Base-by-base conservation (phyloP, 2,329 filamentous ascomycete genomes). In the Gaeumannomyces sp. region DNA sequence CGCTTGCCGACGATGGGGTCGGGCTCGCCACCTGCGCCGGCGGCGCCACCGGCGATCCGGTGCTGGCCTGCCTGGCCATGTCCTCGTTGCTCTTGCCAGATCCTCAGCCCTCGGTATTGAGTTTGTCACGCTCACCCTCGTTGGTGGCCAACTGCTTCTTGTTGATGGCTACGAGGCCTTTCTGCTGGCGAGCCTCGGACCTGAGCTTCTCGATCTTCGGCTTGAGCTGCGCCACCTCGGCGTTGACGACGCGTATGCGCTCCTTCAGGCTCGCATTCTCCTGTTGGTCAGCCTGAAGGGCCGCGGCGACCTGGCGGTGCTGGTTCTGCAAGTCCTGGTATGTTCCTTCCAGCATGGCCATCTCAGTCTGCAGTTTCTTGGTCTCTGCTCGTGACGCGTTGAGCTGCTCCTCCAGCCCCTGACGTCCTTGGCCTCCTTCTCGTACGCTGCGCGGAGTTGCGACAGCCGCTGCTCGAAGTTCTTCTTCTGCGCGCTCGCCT, bases 161-260 rank as follows among this genome's bases (percentile, higher is more conserved):
- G 79, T 97, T 97, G 79, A 99, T 99, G 59, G 95, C 93, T 35
- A 96, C 94, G 69, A 98, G 83, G 25, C 95, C 95, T 79, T 96
- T 98, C 73, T 98, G 93, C 76, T 98, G 95, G 58, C 95, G 88
- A 31, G 93, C 93, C 71, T 97, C 93, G 16, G 90, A 92, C 75
- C 91, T 93, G 71, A 96, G 83, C 80, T 97, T 98, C 75, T 99
- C 95, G 63, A 99, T 87, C 69, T 94, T 89, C 38, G 93, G 93
- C 76, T 93, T 96, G 57, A 98, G 80, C 76, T 93, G 89, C 25
- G 86, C 83, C 70, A 97, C 89, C 76, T 96, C 92, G 16, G 86
- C 83, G 72, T 97, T 99, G 58, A 92, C 84, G 63, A 88, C 84
- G 38, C 90, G 87, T 69, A 99, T 97, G 66, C 89, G 90, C 73